phyloP scores from a whole-genome alignment of 306 rosid genomes.

The Benincasa hispida region DNA sequence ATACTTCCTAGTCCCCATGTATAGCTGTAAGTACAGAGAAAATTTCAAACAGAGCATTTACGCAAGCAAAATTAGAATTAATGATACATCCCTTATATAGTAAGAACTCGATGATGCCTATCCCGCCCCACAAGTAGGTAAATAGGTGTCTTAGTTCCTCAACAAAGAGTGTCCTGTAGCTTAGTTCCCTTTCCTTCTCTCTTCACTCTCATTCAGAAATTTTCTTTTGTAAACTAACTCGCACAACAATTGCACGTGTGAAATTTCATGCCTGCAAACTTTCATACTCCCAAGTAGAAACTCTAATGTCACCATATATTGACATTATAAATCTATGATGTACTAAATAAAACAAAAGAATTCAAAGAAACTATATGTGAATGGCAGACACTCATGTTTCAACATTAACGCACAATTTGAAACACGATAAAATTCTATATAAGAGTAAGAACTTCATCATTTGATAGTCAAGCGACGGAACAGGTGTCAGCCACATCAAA shows the following conservation, averaged over 20 bases:
- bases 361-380: not conserved
- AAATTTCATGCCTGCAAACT: not conserved
- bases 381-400: not conserved
- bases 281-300: not conserved
- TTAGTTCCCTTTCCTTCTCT: not conserved
- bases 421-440: not conserved
- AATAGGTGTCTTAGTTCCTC: not conserved
- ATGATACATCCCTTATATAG: not conserved
- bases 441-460: not conserved
- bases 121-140: not conserved
- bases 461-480: conserved; percentile 17
- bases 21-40: conserved; percentile 39
- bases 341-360: not conserved
- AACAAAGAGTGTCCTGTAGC: not conserved
- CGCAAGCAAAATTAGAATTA: not conserved
- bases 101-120: not conserved
- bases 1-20: conserved; percentile 91
- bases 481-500: conserved; percentile 36
- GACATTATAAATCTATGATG: not conserved
- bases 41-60: not conserved
- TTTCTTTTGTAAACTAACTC: not conserved
- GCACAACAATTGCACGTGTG: not conserved
- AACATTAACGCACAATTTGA: not conserved
- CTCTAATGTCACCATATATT: not conserved
- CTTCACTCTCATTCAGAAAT: not conserved